Evolutionary conservation across 2,329 filamentous ascomycete species (phyloP), one percentile per base, ranked within the genome.

Genomic region (Penicillium sp.): DNA sequence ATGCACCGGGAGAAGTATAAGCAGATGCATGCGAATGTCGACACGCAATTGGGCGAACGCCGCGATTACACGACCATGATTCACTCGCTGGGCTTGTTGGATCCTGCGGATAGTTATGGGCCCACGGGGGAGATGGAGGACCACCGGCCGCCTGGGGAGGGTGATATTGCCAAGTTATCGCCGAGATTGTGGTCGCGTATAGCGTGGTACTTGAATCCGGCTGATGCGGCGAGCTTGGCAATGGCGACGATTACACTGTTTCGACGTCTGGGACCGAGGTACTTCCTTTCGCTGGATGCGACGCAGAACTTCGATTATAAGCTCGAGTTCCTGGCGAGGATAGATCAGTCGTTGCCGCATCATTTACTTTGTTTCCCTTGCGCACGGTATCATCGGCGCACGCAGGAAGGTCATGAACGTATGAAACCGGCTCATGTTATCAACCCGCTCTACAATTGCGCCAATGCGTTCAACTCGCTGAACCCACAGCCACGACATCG

Each of bases 361-460:
- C 81, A 85, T 59, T 73, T 86, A 6, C 75, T 85, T 47, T 86
- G 84, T 66, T 82, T 84, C 61, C 76, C 78, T 4, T 86, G 84
- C 62, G 76, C 69, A 12, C 72, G 68, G 49, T 86, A 80, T 65
- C 84, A 86, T 62, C 66, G 74, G 4, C 78, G 84, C 36, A 80
- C 74, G 1, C 73, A 79, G 45, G 75, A 75, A 29, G 83, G 83
- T 15, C 57, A 73, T 27, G 84, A 86, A 61, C 75, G 72, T 9
- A 66, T 85, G 12, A 80, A 80, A 58, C 78, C 80, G 2, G 73
- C 80, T 23, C 75, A 78, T 39, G 73, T 84, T 12, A 62, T 81
- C 18, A 84, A 84, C 54, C 83, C 81, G 1, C 64, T 86, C 10
- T 84, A 81, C 66, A 62, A 73, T 36, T 86, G 84, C 61, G 81